These are phyloP conservation scores for Vachellia collinsii DNA, from an alignment of 306 rosid species.

Conservation along the genomic window DNA sequence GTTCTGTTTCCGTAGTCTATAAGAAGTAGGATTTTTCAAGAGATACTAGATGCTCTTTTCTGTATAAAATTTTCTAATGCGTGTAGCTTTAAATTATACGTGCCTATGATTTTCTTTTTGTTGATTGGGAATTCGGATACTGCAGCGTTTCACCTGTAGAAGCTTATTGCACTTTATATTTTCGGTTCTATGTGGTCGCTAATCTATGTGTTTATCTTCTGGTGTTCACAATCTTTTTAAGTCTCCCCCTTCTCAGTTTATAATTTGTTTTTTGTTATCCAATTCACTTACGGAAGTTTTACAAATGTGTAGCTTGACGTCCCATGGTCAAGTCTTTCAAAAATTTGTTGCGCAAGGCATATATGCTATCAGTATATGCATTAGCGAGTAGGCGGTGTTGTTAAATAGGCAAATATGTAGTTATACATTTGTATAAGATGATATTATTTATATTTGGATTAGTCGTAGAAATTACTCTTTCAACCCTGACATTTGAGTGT, in stretches of 20 bases:
- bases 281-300: background rate
- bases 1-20: conserved; percentile 81
- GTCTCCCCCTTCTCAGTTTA: conserved; percentile 40
- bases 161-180: conserved; percentile 53
- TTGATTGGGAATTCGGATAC: conserved; percentile 55
- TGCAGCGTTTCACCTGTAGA: conserved; percentile 72
- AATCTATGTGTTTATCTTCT: conserved; percentile 38
- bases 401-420: background rate
- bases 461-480: too few species aligned
- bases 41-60: conserved; percentile 72
- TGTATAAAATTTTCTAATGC: conserved; percentile 64
- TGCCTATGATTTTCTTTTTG: conserved; percentile 65
- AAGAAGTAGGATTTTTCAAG: conserved; percentile 80
- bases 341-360: background rate
- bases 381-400: background rate
- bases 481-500: too few species aligned
- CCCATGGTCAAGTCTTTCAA: background rate
- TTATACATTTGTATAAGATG: too few species aligned
- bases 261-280: conserved; percentile 44
- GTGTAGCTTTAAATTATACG: conserved; percentile 75
- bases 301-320: background rate
- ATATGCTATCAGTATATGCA: background rate
- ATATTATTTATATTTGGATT: too few species aligned
- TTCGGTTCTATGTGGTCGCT: conserved; percentile 59
- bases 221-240: background rate